Base-by-base conservation (phyloP, 2,329 filamentous ascomycete genomes). In the Phaeomoniella chlamydospora region DNA sequence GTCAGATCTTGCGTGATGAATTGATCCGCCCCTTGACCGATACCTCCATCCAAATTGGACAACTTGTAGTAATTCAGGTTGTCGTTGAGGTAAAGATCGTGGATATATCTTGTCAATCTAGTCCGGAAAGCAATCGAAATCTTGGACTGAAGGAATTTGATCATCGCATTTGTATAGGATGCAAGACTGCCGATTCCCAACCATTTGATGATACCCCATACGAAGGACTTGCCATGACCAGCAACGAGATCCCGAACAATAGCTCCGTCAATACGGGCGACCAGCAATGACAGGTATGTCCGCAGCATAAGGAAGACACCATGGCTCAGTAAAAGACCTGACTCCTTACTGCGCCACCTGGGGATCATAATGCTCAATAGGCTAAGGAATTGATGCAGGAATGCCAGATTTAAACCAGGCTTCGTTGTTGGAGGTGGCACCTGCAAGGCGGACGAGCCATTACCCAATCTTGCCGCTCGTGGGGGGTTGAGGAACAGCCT, bases 111-210 rank as follows among this genome's bases (percentile, higher is more conserved):
- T 2, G 90, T 98, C 11, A 98, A 68, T 9, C 90, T 76, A 3
- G 90, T 98, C 30, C 90, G 78, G 69, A 98, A 98, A 19, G 92
- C 88, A 45, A 98, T 98, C 4, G 88, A 94, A 37, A 98, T 86
- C 64, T 98, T 98, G 35, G 84, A 88, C 59, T 98, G 88, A 43
- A 98, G 70, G 60, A 83, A 98, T 58, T 96, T 96, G 67, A 98
- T 98, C 81, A 92, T 94, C 37, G 88, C 86, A 57, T 98, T 98
- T 35, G 88, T 94, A 53, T 98, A 98, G 0, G 88, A 93, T 5
- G 87, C 88, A 43, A 96, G 77, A 2, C 82, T 84, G 30, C 90
- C 90, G 22, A 98, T 78, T 3, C 88, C 86, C 45, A 87, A 86
- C 90, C 90, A 98, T 67, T 96, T 94, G 34, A 79, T 56, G 33